Base-by-base conservation (phyloP, 73 alveolate species). In the Paraurostyla sp. region DNA sequence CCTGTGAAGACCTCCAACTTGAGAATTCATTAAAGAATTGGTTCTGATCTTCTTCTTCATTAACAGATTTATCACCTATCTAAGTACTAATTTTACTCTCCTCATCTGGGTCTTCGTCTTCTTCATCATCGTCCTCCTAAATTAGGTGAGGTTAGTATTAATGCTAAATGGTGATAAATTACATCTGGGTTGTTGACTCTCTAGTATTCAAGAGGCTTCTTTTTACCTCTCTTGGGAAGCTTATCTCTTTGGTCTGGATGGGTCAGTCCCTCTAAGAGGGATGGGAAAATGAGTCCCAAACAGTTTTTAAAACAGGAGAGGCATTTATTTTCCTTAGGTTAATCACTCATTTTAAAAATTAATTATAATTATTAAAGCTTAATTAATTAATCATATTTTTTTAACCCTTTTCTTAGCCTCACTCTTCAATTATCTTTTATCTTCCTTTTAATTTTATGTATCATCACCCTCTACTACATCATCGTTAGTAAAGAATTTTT, bases 401-500 rank as follows among this genome's bases (percentile, higher is more conserved):
- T 45, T 45, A 11, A 45, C 22, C 56, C 56, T 45, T 11, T 45
- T 45, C 9, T 16, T 45, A 16, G 25, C 15, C n/a, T 16, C 33
- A 22, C 58, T 42, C 73, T 54, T 51, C 9, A 0, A 20, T 75
- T 49, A 29, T 22, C 16, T 7, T 32, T 75, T 46, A 2, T 11
- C 29, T 51, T 75, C 25, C 40, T 41, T 23, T 27, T 7, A 11
- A 13, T 62, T 27, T 27, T 29, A 30, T 15, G 52, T 23, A 15
- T 6, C 52, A 9, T 13, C 33, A 3, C 38, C 50, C 73, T 75
- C 87, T 1, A 75, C 50, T 38, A 1, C 57, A 2, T 33, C 83
- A 4, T 87, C 93, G 33, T 88, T 80, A n/a, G 63, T 80, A 22
- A 88, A 60, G 60, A 80, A 40, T 18, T 50, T 60, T n/a, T 30